phyloP scores from a whole-genome alignment of 2,329 filamentous ascomycete species.

The Xylaria sp. region DNA sequence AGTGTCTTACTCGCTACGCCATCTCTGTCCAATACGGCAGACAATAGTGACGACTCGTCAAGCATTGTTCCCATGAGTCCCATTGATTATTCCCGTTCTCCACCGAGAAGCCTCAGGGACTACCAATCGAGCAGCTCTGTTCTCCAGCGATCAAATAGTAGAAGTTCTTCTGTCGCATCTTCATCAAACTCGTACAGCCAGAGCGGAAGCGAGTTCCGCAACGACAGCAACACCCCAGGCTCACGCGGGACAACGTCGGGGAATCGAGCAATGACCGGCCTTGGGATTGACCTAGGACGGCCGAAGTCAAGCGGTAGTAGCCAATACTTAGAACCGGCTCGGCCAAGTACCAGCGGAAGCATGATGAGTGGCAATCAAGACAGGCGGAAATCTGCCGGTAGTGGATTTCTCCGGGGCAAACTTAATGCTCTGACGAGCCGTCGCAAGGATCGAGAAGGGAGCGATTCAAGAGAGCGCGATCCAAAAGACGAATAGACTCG shows the following conservation, averaged over 20 bases:
- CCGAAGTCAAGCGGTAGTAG: conserved; percentile 47
- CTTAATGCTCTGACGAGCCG: conserved; percentile 49
- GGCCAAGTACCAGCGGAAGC: conserved; percentile 38
- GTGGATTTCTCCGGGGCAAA: conserved; percentile 53
- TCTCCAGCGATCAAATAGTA: conserved; percentile 58
- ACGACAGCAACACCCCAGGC: conserved; percentile 44
- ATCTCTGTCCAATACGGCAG: conserved; percentile 55
- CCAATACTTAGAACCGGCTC: conserved; percentile 32
- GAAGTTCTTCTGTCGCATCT: conserved; percentile 64
- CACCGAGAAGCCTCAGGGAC: conserved; percentile 64
- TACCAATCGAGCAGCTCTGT: conserved; percentile 61
- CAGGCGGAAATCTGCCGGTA: conserved; percentile 46
- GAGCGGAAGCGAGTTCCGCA: conserved; percentile 42
- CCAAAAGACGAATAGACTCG: conserved; percentile 38
- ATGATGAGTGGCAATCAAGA: conserved; percentile 31
- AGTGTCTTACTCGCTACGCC: conserved; percentile 70
- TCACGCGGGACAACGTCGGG: conserved; percentile 51
- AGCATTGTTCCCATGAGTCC: conserved; percentile 65
- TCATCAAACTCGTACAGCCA: conserved; percentile 52
- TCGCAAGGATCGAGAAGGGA: conserved; percentile 44
- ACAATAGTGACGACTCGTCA: conserved; percentile 68
- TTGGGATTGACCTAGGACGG: conserved; percentile 45
- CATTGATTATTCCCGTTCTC: conserved; percentile 69
- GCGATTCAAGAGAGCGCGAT: conserved; percentile 27
- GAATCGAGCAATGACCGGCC: conserved; percentile 41